Base-by-base conservation (phyloP, 2,329 filamentous ascomycete species). In the Fusarium bactridioides region DNA sequence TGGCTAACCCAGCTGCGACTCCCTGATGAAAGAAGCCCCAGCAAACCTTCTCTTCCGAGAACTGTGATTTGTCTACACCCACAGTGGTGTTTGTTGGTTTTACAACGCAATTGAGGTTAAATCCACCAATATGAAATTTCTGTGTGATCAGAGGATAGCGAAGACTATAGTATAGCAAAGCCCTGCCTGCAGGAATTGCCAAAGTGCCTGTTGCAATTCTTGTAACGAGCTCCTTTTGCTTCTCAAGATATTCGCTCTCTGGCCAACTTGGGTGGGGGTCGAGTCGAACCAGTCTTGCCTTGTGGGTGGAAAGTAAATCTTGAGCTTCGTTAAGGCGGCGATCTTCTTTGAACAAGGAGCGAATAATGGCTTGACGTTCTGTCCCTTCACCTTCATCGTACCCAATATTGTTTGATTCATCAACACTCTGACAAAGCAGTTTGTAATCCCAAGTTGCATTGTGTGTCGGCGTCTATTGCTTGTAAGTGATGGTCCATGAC, bases 1-100 rank as follows among this genome's bases (percentile, higher is more conserved):
- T 97, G 64, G 94, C 93, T 31, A 99, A 84, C 7, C 96, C 96
- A 29, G 93, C 94, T n/a, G 95, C 93, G 35, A 97, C 95, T 11
- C 96, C 96, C 65, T 97, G 94, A 80, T 99, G 96, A 82, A 99
- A 99, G 82, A 98, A 99, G 1, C 95, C 95, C 96, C 96, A 99
- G 78, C 94, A 95, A 44, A 97, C 94, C 81, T 97, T 98, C 77
- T 99, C 96, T 82, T 99, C 96, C 0, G 93, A 95, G 77, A 97
- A 97, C 5, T 92, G 86, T 10, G 88, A 87, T 77, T 95, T 94
- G 78, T 99, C 96, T 11, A 96, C 94, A n/a, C 94, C 95, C 35
- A 99, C 93, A 5, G 94, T 97, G 40, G 94, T 94, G 72, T 97
- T 96, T 69, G 93, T 91, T 6, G 97, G 96, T 78, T 94, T 96